Percentiles rank a stretch among this genome's conserved stretches.
Conservation (phyloP, 768 basidiomycete genomes). For the Lanmaoa rubissima region DNA sequence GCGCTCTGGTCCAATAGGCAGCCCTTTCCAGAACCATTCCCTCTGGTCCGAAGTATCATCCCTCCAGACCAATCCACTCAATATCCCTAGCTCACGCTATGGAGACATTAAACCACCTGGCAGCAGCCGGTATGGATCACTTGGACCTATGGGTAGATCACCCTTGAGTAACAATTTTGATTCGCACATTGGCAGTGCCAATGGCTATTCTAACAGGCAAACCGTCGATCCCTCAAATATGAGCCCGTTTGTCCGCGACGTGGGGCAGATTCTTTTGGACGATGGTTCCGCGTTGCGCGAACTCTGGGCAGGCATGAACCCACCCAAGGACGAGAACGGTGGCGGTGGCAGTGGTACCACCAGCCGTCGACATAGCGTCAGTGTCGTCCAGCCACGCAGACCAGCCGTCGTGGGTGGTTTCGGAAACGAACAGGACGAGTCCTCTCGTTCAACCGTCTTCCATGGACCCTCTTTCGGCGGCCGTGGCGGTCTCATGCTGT, state of each 20-base stretch:
- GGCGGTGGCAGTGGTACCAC: constrained; percentile 75
- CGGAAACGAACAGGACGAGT: constrained; percentile 47
- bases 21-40: constrained; percentile 38
- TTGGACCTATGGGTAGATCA: constrained; percentile 55
- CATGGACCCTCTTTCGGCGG: constrained; percentile 38
- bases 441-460: constrained; percentile 31
- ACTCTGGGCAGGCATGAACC: constrained; percentile 71
- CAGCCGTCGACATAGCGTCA: constrained; percentile 79
- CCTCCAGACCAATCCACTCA: constrained; percentile 52
- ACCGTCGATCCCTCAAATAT: constrained; percentile 68
- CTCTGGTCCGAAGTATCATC: constrained; percentile 59
- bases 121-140: constrained; percentile 61
- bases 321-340: constrained; percentile 60
- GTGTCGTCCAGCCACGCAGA: constrained; percentile 73
- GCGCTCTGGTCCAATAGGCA: constrained; percentile 53
- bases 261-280: constrained; percentile 72
- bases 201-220: constrained; percentile 45
- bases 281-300: constrained; percentile 72
- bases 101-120: constrained; percentile 63
- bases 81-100: constrained; percentile 51
- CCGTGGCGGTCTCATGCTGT: constrained; percentile 63
- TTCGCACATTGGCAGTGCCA: constrained; percentile 46
- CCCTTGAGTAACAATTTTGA: constrained; percentile 52
- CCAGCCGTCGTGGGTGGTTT: constrained; percentile 63
- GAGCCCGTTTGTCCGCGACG: constrained; percentile 83